phyloP scores from a whole-genome alignment of 257 asterid genomes.

The Ocimum tenuiflorum region DNA sequence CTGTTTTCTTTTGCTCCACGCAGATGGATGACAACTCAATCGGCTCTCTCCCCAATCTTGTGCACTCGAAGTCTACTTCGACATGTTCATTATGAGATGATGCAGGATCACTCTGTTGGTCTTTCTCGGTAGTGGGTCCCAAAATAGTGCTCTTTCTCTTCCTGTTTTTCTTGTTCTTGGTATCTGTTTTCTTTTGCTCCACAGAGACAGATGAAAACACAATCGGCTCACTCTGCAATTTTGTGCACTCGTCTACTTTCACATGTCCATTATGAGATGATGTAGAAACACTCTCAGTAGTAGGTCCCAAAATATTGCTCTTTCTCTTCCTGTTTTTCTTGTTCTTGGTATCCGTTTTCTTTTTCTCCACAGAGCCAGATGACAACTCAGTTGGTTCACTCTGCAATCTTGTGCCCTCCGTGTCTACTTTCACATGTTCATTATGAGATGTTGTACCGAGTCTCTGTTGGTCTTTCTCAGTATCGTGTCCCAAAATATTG shows the following conservation, averaged over 20 bases:
- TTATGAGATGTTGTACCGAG: background rate
- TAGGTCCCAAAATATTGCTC: background rate
- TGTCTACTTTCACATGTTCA: background rate
- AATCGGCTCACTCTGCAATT: background rate
- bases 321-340: slow-evolving; percentile 7
- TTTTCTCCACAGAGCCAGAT: background rate
- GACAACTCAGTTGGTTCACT: background rate
- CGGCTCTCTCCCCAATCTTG: background rate
- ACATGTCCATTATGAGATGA: background rate
- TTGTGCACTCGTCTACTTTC: background rate
- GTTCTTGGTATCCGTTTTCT: background rate
- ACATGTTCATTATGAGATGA: background rate
- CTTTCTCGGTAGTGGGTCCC: background rate
- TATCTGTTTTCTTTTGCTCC: background rate
- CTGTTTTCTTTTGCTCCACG: background rate
- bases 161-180: background rate
- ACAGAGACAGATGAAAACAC: background rate
- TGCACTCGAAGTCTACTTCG: background rate
- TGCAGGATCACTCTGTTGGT: background rate
- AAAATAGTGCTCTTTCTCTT: slow-evolving; percentile 8
- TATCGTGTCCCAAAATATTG: background rate
- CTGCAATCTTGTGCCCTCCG: background rate
- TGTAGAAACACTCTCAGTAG: background rate
- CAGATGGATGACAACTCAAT: background rate
- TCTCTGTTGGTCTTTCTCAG: background rate